Conservation (phyloP, 23 red algal genomes). For the Gracilaria vermiculophylla region DNA sequence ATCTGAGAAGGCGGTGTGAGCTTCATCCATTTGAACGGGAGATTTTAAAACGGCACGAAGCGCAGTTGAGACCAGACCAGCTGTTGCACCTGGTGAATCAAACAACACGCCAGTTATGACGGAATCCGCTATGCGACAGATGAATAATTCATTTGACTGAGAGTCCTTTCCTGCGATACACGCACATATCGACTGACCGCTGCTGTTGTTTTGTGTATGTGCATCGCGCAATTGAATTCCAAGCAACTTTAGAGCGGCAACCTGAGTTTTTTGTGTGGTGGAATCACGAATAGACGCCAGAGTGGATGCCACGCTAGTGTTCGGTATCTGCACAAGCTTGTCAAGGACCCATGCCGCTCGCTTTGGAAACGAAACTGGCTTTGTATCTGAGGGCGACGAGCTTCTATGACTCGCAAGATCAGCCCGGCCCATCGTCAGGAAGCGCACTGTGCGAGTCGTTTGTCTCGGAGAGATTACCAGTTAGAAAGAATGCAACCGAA, state of each 20-base stretch:
- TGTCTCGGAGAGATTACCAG: too few relatives aligned
- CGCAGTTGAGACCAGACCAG: conserved; percentile 1
- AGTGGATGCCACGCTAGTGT: not conserved
- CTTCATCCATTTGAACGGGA: not conserved
- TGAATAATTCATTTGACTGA: not conserved
- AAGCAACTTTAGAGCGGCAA: conserved; percentile 23
- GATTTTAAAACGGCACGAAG: conserved; percentile 14
- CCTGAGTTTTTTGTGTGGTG: conserved; percentile 36
- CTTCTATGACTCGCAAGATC: conserved; percentile 46
- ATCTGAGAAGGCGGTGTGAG: not conserved
- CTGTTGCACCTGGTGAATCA: conserved; percentile 34
- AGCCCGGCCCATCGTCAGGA: conserved; percentile 28
- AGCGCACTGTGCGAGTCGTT: too few relatives aligned
- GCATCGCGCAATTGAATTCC: conserved; percentile 41
- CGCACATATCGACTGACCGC: not conserved
- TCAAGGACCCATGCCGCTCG: not conserved
- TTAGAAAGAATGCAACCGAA: too few relatives aligned
- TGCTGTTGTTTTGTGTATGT: not conserved
- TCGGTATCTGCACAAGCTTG: not conserved
- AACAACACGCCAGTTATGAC: conserved; percentile 17
- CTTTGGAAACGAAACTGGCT: conserved; percentile 16
- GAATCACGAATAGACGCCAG: conserved; percentile 5
- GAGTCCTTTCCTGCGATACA: not conserved
- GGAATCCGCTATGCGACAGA: conserved; percentile 2
- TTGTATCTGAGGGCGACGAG: conserved; percentile 15